These are phyloP conservation scores for Starmera quercuum DNA, from an alignment of 805 yeast species.

Conservation along the genomic window DNA sequence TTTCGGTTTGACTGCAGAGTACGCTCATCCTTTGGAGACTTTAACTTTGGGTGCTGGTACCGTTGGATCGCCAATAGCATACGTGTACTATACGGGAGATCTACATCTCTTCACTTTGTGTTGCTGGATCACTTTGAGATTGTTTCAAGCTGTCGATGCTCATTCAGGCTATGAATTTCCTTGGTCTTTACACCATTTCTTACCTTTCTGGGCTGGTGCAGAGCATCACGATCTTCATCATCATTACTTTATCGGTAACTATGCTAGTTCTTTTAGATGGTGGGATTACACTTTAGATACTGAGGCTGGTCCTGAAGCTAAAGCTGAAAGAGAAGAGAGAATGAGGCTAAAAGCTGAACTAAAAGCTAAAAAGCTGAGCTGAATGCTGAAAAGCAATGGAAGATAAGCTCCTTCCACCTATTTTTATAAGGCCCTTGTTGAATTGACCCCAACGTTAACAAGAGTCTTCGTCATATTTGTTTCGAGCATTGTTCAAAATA, in stretches of 20 bases:
- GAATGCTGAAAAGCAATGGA: too few relatives aligned
- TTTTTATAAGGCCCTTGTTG: too few relatives aligned
- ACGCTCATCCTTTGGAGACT: conserved; percentile 95
- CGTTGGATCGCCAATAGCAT: conserved; percentile 86
- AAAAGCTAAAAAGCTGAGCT: conserved; percentile 20
- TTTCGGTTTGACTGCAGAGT: conserved; percentile 94
- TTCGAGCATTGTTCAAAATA: too few relatives aligned
- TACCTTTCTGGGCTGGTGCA: conserved; percentile 98
- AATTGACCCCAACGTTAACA: too few relatives aligned
- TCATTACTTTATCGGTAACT: conserved; percentile 91
- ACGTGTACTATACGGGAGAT: conserved; percentile 67
- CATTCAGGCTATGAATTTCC: conserved; percentile 99
- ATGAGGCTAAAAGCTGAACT: conserved; percentile 50
- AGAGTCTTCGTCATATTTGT: too few relatives aligned
- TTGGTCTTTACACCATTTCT: conserved; percentile 84
- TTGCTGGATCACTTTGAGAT: conserved; percentile 79
- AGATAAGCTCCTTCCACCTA: too few relatives aligned
- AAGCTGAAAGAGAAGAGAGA: conserved; percentile 60
- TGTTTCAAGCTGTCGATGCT: conserved; percentile 94
- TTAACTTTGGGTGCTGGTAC: conserved; percentile 90
- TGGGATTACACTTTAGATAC: conserved; percentile 87
- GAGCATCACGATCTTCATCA: conserved; percentile 98
- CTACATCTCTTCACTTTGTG: conserved; percentile 88
- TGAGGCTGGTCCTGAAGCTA: conserved; percentile 83
- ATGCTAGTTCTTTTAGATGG: conserved; percentile 92